A percentile compares a stretch with the other conserved stretches of the same genome.
phyloP scores from a whole-genome alignment of 2,329 filamentous ascomycete genomes.

The Colletotrichum sp. region DNA sequence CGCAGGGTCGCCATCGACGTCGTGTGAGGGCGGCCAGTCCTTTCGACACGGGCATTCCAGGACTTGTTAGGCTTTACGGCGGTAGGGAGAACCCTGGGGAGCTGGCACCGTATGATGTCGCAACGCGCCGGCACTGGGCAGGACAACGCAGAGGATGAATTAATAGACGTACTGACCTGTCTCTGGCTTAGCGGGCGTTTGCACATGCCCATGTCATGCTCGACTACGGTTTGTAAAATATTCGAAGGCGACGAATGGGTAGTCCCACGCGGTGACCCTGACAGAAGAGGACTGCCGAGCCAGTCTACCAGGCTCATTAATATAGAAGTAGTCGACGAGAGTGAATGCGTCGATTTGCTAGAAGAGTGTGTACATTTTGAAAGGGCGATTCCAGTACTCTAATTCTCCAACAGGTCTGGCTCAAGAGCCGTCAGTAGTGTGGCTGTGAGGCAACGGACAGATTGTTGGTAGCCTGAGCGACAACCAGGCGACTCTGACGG shows the following conservation, averaged over 20 bases:
- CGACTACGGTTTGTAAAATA: not conserved
- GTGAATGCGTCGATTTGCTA: not conserved
- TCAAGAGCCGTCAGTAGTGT: not conserved
- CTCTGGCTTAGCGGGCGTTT: not conserved
- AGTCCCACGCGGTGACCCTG: not conserved
- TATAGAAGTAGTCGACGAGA: not conserved
- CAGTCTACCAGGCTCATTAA: not conserved
- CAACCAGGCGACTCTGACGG: not conserved
- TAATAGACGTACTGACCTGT: not conserved
- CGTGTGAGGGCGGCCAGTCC: slow-evolving; percentile 36
- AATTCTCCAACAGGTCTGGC: not conserved
- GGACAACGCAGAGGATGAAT: not conserved
- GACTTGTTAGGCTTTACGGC: slow-evolving; percentile 51
- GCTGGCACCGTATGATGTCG: not conserved
- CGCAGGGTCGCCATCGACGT: not conserved
- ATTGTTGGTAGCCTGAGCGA: not conserved
- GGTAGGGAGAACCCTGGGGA: slow-evolving; percentile 55
- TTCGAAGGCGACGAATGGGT: not conserved
- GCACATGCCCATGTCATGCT: not conserved
- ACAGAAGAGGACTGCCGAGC: not conserved
- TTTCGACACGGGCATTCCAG: slow-evolving; percentile 43
- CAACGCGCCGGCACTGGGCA: not conserved
- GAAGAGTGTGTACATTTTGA: not conserved
- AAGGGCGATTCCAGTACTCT: not conserved
- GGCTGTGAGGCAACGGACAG: not conserved